A percentile compares a stretch with the other conserved stretches of the same genome.
Evolutionary conservation across 1,284 basidiomycete genomes (phyloP).

Genomic region (Ustanciosporium gigantosporum): DNA sequence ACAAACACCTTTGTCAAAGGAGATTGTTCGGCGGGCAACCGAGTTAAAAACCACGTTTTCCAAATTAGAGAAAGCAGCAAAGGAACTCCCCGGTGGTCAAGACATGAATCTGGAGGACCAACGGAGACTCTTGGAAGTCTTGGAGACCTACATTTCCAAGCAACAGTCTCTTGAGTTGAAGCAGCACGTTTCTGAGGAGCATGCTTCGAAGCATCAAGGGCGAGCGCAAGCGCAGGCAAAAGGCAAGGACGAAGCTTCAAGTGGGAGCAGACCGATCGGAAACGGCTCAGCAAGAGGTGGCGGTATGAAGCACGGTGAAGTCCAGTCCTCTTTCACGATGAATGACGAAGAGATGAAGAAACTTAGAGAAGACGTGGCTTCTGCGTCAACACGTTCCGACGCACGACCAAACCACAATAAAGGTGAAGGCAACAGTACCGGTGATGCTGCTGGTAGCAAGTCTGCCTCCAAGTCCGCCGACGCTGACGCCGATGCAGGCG

Average conservation of each 20-base stretch:
- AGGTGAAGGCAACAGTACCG: conserved; percentile 10
- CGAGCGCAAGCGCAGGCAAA: background rate
- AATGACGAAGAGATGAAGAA: conserved; percentile 18
- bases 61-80: conserved; percentile 14
- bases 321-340: conserved; percentile 14
- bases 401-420: background rate
- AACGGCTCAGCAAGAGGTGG: background rate
- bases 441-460: background rate
- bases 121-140: background rate
- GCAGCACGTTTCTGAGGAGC: background rate
- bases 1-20: conserved; percentile 10
- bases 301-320: conserved; percentile 11
- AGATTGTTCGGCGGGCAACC: conserved; percentile 14
- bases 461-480: background rate
- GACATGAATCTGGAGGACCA: conserved; percentile 19
- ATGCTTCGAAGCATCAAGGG: no score
- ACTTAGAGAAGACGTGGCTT: conserved; percentile 9
- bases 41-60: conserved; percentile 6
- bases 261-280: background rate
- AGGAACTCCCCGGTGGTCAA: conserved; percentile 8
- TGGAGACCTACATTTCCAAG: conserved; percentile 4
- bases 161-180: background rate
- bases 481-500: background rate
- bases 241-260: background rate
- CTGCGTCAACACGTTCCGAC: conserved; percentile 1